These are phyloP conservation scores for Corynespora cassiicola DNA, from an alignment of 2,329 filamentous ascomycete species.

Conservation along the genomic window DNA sequence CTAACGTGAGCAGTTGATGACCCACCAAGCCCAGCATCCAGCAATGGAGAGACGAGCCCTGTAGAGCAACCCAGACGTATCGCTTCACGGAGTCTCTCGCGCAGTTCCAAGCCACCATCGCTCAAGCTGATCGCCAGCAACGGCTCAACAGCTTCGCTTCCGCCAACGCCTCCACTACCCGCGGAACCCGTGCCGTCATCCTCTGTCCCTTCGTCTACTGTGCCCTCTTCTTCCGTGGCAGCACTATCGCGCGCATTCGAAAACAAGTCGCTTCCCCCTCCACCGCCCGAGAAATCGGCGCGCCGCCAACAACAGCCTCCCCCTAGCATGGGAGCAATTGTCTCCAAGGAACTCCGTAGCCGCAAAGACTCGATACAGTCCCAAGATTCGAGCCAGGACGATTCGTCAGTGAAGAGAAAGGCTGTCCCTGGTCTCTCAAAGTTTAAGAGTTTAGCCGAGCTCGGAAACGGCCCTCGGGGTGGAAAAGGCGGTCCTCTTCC, in stretches of 20 bases:
- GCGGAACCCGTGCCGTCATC: conserved; percentile 17
- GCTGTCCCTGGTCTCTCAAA: conserved; percentile 28
- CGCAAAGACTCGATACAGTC: conserved; percentile 38
- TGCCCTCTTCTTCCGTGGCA: conserved; percentile 1
- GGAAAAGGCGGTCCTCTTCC: conserved; percentile 29
- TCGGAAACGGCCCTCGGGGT: conserved; percentile 36
- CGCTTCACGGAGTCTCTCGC: conserved; percentile 39
- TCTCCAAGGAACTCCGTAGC: conserved; percentile 25
- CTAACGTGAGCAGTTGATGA: conserved; percentile 27
- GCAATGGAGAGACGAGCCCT: conserved; percentile 23
- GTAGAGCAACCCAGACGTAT: conserved; percentile 32
- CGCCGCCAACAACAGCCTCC: conserved; percentile 22
- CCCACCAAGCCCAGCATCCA: conserved; percentile 17
- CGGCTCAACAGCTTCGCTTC: conserved; percentile 44
- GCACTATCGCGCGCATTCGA: conserved; percentile 12
- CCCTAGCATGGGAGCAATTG: conserved; percentile 26
- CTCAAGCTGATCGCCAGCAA: conserved; percentile 43
- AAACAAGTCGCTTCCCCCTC: conserved; percentile 38
- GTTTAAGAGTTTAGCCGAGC: conserved; percentile 36
- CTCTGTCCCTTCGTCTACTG: conserved; percentile 6
- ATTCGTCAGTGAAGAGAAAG: conserved; percentile 36
- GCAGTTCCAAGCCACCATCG: conserved; percentile 41
- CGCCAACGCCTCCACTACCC: conserved; percentile 27
- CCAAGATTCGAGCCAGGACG: conserved; percentile 16
- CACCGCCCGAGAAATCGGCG: conserved; percentile 42